These are phyloP conservation scores for Dalechampia spathulata DNA, from an alignment of 441 rosid species.

Conservation along the genomic window DNA sequence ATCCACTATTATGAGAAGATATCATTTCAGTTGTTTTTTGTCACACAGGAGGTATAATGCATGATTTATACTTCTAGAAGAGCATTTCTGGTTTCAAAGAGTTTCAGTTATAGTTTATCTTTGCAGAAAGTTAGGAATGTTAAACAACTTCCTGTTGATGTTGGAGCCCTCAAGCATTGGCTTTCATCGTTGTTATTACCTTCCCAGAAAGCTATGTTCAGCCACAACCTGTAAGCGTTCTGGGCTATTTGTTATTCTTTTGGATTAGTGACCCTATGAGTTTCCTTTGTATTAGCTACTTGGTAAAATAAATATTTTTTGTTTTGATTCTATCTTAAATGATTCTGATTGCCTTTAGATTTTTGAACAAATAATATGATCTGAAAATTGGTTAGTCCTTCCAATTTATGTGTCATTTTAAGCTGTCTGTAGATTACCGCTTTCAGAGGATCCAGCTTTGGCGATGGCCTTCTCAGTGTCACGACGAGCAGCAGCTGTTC, in stretches of 20 bases:
- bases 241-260: conserved; percentile 9
- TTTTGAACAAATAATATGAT: conserved; percentile 1
- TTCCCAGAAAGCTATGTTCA: conserved; percentile 79
- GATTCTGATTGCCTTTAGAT: conserved; percentile 6
- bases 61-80: conserved; percentile 9
- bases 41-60: conserved; percentile 82
- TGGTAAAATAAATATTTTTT: no score
- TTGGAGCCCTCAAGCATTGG: conserved; percentile 68
- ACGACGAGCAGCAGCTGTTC: conserved; percentile 96
- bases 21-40: conserved; percentile 87
- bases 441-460: conserved; percentile 97
- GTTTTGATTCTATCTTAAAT: background rate
- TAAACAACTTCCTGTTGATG: conserved; percentile 84
- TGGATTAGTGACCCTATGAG: background rate
- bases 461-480: conserved; percentile 99
- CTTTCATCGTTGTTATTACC: conserved; percentile 84
- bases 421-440: conserved; percentile 58
- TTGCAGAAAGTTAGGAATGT: conserved; percentile 61
- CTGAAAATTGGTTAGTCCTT: conserved; percentile 2
- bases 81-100: conserved; percentile 12
- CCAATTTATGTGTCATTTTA: conserved; percentile 15
- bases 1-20: conserved; percentile 93
- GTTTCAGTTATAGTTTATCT: conserved; percentile 21
- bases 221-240: conserved; percentile 58
- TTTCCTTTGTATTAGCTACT: conserved; percentile 5